phyloP scores from a whole-genome alignment of 2,329 filamentous ascomycete genomes.

The Botryosphaeria agaves region DNA sequence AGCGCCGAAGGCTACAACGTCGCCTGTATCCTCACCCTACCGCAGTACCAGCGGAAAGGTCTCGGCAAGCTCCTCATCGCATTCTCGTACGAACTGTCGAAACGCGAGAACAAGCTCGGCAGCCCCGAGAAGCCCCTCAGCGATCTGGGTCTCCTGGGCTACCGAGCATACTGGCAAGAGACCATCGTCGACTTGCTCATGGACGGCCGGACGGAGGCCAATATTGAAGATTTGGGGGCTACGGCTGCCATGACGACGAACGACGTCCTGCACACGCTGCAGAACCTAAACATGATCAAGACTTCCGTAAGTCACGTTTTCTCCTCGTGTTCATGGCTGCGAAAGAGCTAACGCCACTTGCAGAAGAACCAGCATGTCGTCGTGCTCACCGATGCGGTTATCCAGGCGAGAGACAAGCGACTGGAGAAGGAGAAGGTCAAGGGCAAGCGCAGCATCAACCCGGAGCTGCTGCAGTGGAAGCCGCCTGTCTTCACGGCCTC shows the following conservation, averaged over 20 bases:
- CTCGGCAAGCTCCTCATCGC: slow-evolving; percentile 89
- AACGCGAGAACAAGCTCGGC: slow-evolving; percentile 85
- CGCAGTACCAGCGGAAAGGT: slow-evolving; percentile 89
- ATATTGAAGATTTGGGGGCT: slow-evolving; percentile 68
- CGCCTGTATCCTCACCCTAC: slow-evolving; percentile 90
- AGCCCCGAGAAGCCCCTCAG: slow-evolving; percentile 94
- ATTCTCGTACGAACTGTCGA: slow-evolving; percentile 93
- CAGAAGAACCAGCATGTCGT: slow-evolving; percentile 87
- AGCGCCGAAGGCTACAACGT: slow-evolving; percentile 94
- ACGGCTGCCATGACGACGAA: slow-evolving; percentile 88
- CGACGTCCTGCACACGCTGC: slow-evolving; percentile 87
- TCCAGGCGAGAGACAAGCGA: slow-evolving; percentile 50
- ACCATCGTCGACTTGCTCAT: slow-evolving; percentile 79
- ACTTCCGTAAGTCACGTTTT: slow-evolving; percentile 44
- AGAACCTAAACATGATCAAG: slow-evolving; percentile 85
- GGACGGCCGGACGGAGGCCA: slow-evolving; percentile 47
- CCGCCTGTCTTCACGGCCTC: slow-evolving; percentile 86
- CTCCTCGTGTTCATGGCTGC: neutral
- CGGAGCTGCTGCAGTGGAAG: slow-evolving; percentile 77
- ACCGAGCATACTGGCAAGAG: slow-evolving; percentile 96
- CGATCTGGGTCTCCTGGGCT: slow-evolving; percentile 81
- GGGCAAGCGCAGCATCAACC: slow-evolving; percentile 58
- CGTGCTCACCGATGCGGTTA: slow-evolving; percentile 69
- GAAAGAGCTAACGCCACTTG: slow-evolving; percentile 1
- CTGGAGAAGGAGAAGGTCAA: slow-evolving; percentile 69